Percentiles rank a stretch among this genome's conserved stretches.
phyloP scores from a whole-genome alignment of 306 rosid genomes.

The Ormosia semicastrata region DNA sequence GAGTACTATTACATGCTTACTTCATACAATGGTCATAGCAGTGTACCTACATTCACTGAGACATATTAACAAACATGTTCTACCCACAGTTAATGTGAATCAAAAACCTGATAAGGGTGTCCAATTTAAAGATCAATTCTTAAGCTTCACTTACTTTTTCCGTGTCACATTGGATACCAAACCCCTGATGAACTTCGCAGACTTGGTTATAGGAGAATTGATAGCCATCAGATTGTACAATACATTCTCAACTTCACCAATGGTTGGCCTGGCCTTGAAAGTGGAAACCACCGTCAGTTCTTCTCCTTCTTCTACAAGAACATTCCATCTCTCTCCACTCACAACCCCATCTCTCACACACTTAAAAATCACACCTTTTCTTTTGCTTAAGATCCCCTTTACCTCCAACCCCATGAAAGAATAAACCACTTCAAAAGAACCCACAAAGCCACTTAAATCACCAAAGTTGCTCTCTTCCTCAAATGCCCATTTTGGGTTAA shows the following conservation, averaged over 20 bases:
- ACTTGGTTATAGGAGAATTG: slow-evolving; percentile 84
- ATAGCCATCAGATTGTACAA: slow-evolving; percentile 88
- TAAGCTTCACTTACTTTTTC: slow-evolving; percentile 49
- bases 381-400: slow-evolving; percentile 65
- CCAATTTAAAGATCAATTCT: not conserved
- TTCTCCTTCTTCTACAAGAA: slow-evolving; percentile 84
- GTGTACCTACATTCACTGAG: slow-evolving; percentile 25
- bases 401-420: slow-evolving; percentile 90
- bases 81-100: slow-evolving; percentile 15
- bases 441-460: slow-evolving; percentile 57
- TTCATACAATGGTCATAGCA: slow-evolving; percentile 13
- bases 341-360: slow-evolving; percentile 82
- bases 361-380: slow-evolving; percentile 77
- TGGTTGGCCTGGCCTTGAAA: slow-evolving; percentile 65
- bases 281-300: slow-evolving; percentile 58
- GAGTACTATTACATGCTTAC: slow-evolving; percentile 1
- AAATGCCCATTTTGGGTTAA: slow-evolving; percentile 81
- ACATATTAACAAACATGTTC: slow-evolving; percentile 27
- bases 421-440: slow-evolving; percentile 84
- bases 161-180: slow-evolving; percentile 84
- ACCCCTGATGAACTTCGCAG: slow-evolving; percentile 77
- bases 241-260: slow-evolving; percentile 80
- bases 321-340: slow-evolving; percentile 76
- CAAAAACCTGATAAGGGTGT: not conserved
- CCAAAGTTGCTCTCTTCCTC: slow-evolving; percentile 73